These are phyloP conservation scores for Fusarium coffeatum DNA, from an alignment of 2,329 filamentous ascomycete genomes.

Conservation along the genomic window DNA sequence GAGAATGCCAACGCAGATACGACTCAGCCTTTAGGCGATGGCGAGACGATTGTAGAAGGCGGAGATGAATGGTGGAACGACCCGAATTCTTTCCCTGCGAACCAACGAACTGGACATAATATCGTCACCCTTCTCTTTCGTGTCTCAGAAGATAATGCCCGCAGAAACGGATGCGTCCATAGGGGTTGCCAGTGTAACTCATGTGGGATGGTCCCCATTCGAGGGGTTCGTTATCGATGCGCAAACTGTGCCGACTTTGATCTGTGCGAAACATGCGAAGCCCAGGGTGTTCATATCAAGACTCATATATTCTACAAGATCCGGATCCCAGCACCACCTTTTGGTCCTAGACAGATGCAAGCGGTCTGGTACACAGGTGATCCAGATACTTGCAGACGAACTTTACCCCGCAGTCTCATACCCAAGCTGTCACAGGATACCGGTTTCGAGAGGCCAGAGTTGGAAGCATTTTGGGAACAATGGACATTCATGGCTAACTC, in stretches of 20 bases:
- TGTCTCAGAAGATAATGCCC: conserved; percentile 92
- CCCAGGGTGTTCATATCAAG: conserved; percentile 80
- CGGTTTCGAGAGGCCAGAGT: conserved; percentile 83
- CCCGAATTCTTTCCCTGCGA: conserved; percentile 52
- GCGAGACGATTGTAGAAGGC: conserved; percentile 55
- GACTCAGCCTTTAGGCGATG: conserved; percentile 49
- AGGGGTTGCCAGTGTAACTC: conserved; percentile 92
- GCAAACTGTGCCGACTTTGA: conserved; percentile 97
- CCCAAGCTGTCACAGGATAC: conserved; percentile 77
- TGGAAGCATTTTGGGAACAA: conserved; percentile 96
- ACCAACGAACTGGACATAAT: conserved; percentile 75
- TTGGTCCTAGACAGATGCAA: conserved; percentile 82
- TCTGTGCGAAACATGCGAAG: conserved; percentile 92
- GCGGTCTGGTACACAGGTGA: conserved; percentile 91
- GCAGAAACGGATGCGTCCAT: conserved; percentile 89
- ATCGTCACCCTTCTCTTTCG: conserved; percentile 88
- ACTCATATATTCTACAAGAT: conserved; percentile 98
- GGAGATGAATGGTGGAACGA: conserved; percentile 67
- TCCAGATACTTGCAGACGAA: conserved; percentile 75
- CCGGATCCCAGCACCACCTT: conserved; percentile 85
- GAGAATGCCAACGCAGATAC: conserved; percentile 56
- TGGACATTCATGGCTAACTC: conserved; percentile 94
- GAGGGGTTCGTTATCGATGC: conserved; percentile 92
- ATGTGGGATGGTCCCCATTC: conserved; percentile 88
- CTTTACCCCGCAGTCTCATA: conserved; percentile 74